Evolutionary conservation across 805 yeast species (phyloP).

Genomic region (Wickerhamomyces bisporus): DNA sequence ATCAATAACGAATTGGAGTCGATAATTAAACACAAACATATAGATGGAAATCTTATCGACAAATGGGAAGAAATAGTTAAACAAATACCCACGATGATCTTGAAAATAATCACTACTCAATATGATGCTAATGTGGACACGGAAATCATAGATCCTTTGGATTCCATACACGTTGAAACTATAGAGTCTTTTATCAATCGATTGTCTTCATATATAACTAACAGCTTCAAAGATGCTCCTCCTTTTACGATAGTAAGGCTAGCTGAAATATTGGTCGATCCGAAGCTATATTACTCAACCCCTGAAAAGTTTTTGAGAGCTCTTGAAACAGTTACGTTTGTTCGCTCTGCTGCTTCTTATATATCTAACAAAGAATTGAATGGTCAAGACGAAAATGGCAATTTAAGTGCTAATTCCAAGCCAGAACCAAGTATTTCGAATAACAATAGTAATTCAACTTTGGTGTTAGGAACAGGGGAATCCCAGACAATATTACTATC

Average conservation of each 20-base stretch:
- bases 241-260: constrained; percentile 48
- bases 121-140: constrained; percentile 4
- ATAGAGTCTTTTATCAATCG: constrained; percentile 7
- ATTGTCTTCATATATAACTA: constrained; percentile 7
- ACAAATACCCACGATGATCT: constrained; percentile 8
- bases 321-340: constrained; percentile 23
- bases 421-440: too few relatives aligned
- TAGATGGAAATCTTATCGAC: neutral
- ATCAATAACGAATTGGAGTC: neutral
- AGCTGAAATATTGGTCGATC: constrained; percentile 41
- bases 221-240: constrained; percentile 12
- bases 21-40: constrained; percentile 1
- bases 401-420: too few relatives aligned
- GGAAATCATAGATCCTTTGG: constrained; percentile 9
- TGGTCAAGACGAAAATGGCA: neutral
- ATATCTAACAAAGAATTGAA: neutral
- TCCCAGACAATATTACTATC: constrained; percentile 17
- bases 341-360: constrained; percentile 13
- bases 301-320: constrained; percentile 42
- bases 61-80: constrained; percentile 7
- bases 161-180: constrained; percentile 2
- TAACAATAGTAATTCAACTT: neutral
- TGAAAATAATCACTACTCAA: constrained; percentile 2
- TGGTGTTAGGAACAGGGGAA: constrained; percentile 12
- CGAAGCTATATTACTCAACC: constrained; percentile 34